Percentiles rank a stretch among this genome's conserved stretches.
These are phyloP conservation scores for Serendipita vermifera DNA, from an alignment of 768 basidiomycete genomes.

Conservation along the genomic window DNA sequence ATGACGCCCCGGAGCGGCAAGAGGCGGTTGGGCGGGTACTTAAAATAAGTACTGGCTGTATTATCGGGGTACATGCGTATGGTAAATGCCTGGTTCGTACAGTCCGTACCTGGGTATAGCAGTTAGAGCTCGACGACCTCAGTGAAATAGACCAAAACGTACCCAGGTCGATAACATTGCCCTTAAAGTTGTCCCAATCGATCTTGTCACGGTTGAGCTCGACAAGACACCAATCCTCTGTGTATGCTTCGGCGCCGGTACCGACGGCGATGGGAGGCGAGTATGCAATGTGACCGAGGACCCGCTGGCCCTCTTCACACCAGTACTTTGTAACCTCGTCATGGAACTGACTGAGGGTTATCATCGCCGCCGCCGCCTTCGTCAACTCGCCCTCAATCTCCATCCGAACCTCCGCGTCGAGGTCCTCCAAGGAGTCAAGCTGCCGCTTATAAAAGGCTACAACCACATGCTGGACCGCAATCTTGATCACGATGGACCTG, in stretches of 20 bases:
- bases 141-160: constrained; percentile 15
- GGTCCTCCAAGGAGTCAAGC: constrained; percentile 14
- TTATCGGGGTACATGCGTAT: constrained; percentile 21
- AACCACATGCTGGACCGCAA: background rate
- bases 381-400: background rate
- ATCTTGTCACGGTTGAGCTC: constrained; percentile 20
- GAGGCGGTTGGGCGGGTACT: constrained; percentile 24
- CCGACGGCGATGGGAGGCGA: constrained; percentile 21
- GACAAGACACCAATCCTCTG: constrained; percentile 21
- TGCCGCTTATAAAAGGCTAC: constrained; percentile 16
- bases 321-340: constrained; percentile 20
- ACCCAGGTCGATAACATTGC: constrained; percentile 24
- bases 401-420: background rate
- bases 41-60: constrained; percentile 17
- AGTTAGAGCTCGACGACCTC: constrained; percentile 15
- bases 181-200: constrained; percentile 21
- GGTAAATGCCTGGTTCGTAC: constrained; percentile 17
- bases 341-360: constrained; percentile 13
- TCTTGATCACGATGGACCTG: constrained; percentile 15
- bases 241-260: constrained; percentile 16
- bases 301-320: constrained; percentile 16
- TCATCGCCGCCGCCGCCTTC: background rate
- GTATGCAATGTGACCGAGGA: constrained; percentile 22
- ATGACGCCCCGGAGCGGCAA: constrained; percentile 22
- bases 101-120: constrained; percentile 23